Percentiles rank a stretch among this genome's conserved stretches.
Evolutionary conservation across 106 monocot species (phyloP).

Genomic region (Dactylorhiza incarnata): DNA sequence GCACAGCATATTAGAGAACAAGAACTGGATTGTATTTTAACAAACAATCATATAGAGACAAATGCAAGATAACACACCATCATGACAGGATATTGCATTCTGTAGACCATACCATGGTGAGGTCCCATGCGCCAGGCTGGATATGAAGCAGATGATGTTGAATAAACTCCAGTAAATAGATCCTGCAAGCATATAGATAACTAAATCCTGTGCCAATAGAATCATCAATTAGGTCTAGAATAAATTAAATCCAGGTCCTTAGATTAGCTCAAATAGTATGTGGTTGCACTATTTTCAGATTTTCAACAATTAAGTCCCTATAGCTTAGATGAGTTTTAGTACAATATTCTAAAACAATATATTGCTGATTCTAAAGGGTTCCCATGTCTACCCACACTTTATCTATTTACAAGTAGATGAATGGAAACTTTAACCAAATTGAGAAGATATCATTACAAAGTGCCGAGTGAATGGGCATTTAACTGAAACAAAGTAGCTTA

Average conservation of each 20-base stretch:
- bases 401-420: neutral
- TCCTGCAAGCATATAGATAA: slow-evolving; percentile 17
- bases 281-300: neutral
- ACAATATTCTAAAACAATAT: neutral
- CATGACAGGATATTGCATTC: slow-evolving; percentile 18
- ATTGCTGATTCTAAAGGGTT: neutral
- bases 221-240: neutral
- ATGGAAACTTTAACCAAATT: neutral
- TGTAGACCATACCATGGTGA: slow-evolving; percentile 11
- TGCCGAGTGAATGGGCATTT: neutral
- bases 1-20: neutral
- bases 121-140: slow-evolving; percentile 12
- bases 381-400: no score
- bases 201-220: neutral
- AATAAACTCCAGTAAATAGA: slow-evolving; percentile 23
- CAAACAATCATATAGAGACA: neutral
- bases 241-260: neutral
- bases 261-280: neutral
- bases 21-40: neutral
- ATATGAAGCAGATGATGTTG: slow-evolving; percentile 3
- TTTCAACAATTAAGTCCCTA: neutral
- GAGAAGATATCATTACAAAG: neutral
- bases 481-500: neutral
- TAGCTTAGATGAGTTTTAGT: neutral
- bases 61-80: slow-evolving; percentile 11